phyloP scores from a whole-genome alignment of 2,329 filamentous ascomycete species.

The Aspergillus sojae region DNA sequence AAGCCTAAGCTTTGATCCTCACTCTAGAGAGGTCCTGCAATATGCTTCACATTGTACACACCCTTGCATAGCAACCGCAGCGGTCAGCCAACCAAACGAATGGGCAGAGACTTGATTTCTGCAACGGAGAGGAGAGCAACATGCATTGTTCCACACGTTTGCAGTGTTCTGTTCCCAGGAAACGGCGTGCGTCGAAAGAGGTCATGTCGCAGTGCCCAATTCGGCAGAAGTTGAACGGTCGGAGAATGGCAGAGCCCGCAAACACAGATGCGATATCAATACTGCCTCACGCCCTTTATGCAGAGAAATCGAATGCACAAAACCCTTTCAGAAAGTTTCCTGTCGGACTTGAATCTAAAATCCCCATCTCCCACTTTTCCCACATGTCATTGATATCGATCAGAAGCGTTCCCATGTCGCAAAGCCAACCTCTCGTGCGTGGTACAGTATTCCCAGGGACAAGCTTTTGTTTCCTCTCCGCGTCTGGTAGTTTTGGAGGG shows the following conservation, averaged over 20 bases:
- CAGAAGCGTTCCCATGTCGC: conserved; percentile 10
- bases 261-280: conserved; percentile 17
- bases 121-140: conserved; percentile 16
- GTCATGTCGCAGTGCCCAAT: not conserved
- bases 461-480: conserved; percentile 92
- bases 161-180: not conserved
- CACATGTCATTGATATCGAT: conserved; percentile 20
- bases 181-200: not conserved
- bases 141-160: conserved; percentile 4
- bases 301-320: conserved; percentile 13
- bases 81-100: conserved; percentile 6
- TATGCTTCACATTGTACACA: conserved; percentile 27
- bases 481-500: conserved; percentile 58
- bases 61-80: conserved; percentile 2
- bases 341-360: conserved; percentile 18
- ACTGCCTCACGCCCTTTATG: conserved; percentile 16
- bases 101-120: conserved; percentile 12
- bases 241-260: conserved; percentile 12
- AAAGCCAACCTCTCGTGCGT: conserved; percentile 67
- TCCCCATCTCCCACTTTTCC: conserved; percentile 30
- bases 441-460: conserved; percentile 83
- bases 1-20: conserved; percentile 95
- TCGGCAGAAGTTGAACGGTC: conserved; percentile 20
- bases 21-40: conserved; percentile 83
- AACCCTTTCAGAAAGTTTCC: conserved; percentile 1